Conservation (phyloP, 108 stramenopile species). For the Aurantiochytrium sp. region DNA sequence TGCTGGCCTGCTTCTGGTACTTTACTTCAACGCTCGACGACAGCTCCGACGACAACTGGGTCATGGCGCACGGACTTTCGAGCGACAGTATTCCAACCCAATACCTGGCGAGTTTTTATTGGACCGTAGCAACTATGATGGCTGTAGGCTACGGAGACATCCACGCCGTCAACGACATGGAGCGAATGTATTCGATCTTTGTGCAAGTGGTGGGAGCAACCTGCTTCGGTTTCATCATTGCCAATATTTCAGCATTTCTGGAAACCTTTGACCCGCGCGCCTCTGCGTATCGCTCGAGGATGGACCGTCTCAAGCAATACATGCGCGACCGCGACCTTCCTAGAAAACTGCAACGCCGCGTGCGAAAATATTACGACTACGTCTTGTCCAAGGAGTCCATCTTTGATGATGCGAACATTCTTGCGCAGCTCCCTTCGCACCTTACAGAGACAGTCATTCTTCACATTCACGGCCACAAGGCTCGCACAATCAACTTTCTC, state of each 20-base stretch:
- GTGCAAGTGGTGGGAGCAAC: conserved; percentile 40
- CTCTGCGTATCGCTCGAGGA: neutral
- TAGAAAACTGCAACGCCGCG: conserved; percentile 8
- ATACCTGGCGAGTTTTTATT: conserved; percentile 49
- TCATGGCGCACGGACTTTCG: neutral
- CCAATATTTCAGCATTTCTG: conserved; percentile 26
- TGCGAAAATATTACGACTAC: conserved; percentile 30
- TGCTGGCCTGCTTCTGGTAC: neutral
- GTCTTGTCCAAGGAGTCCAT: neutral
- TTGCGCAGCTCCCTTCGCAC: neutral
- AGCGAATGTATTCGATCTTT: conserved; percentile 30
- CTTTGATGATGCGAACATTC: neutral
- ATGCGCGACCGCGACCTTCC: conserved; percentile 32
- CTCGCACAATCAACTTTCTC: neutral
- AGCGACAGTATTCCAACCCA: neutral
- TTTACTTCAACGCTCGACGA: neutral
- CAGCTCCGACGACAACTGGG: neutral
- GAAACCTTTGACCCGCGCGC: conserved; percentile 29
- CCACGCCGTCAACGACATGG: conserved; percentile 26
- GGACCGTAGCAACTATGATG: conserved; percentile 51
- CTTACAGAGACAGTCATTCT: neutral
- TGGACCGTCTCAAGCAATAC: conserved; percentile 41
- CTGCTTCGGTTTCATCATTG: conserved; percentile 40
- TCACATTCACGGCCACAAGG: neutral
- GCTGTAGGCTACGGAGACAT: conserved; percentile 53